Base-by-base conservation (phyloP, 192 early-diverging fungal species). In the Backusella mclennaniae region DNA sequence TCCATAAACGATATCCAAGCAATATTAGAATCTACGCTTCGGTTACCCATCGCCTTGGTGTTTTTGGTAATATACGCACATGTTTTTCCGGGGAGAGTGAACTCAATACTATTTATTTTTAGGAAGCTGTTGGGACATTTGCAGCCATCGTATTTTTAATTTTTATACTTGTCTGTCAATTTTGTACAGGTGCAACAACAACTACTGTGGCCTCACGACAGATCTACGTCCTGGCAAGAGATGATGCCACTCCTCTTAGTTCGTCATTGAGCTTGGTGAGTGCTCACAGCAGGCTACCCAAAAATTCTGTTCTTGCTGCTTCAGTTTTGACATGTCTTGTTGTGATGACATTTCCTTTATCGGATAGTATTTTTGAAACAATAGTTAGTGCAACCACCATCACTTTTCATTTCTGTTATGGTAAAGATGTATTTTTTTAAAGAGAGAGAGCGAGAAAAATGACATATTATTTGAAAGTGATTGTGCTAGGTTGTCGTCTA, bases 171-270 rank as follows among this genome's bases (percentile, higher is more conserved):
- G 73, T 83, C 35, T 84, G 83, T 19, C 82, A 83, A 36, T 87
- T 81, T 44, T 77, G 84, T 31, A 84, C 83, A 7, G 86, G 86
- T 44, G 67, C 80, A 0, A 84, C 86, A 2, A 84, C 85, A 0
- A 73, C 85, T 4, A 86, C 87, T 2, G 69, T 84, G 36, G 82
- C 81, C 33, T 87, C 86, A 21, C 73, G 88, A 42, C 81, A 84
- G 76, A 71, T 85, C 31, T 89, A 83, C 68, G 85, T 86, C 31
- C 79, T 89, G 68, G 83, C 88, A 38, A 82, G 88, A 46, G 87
- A 87, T 74, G 76, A 76, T 29, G 85, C 82, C 17, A 53, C 66
- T 7, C 79, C 79, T 6, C 39, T 76, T 41, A 71, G 69, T 11
- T 8, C 52, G 3, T 35, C 33, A 15, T 41, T 80, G 12, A 36